Evolutionary conservation across 176 grass and related monocot genomes (phyloP), one percentile per base, ranked within the genome.

Genomic region (Urochloa ruziziensis): DNA sequence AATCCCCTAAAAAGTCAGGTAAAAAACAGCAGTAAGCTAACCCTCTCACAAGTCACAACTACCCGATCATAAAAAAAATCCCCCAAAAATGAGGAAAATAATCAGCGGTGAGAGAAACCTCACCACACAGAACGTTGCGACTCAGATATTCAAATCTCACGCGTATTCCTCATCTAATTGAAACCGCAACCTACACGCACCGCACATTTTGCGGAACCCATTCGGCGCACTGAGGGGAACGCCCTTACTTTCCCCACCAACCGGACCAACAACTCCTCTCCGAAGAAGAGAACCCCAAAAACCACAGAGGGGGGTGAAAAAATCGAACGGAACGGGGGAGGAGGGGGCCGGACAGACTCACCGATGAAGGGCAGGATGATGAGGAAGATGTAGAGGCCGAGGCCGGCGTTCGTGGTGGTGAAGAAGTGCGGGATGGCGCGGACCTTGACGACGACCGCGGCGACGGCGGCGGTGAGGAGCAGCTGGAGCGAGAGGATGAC

Each of bases 351-450:
- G 2, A n/a, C n/a, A n/a, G 33, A 1, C 77, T 80, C 27, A 97
- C 91, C 76, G 52, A 97, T 77, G 36, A 92, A 77, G 5, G 94
- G 94, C 39, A 94, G 84, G 56, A 97, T 58, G 88, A 97, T 21
- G 77, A 97, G 80, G 86, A 91, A 67, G 88, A 94, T 80, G 71
- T 92, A 91, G 63, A 97, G 82, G 0, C 85, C 92, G 35, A 92
- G 27, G 0, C 92, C 92, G 2, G 88, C 66, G 83, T 23, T 70
- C 23, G 90, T 87, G 76, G 92, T 89, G 42, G 91, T 70, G 88
- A 97, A 59, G 90, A 97, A 97, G 71, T 83, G 85, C 17, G 92
- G 70, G 83, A 97, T 92, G 62, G 92, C 88, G 24, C 54, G 83
- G 88, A 97, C 90, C 70, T 74, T 84, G 67, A 94, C 85, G 74